Evolutionary conservation across 768 basidiomycete genomes (phyloP), one percentile per base, ranked within the genome.

Genomic region (Coprinopsis marcescibilis): DNA sequence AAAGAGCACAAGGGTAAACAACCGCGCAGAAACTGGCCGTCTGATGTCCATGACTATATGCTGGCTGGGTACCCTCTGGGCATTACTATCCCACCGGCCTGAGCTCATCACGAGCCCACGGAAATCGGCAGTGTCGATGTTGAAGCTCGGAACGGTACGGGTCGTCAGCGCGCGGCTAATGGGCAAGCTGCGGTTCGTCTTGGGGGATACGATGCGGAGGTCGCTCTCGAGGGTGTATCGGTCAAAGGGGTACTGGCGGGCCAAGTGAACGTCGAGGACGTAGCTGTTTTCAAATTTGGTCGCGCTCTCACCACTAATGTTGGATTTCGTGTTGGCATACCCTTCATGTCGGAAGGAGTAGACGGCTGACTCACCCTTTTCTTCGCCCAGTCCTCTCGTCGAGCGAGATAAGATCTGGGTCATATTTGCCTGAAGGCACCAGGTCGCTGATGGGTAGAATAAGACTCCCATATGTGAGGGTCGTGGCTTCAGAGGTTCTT

Each of bases 211-310:
- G 3, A 68, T 72, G 1, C 72, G 68, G n/a, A 80, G 46, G 25
- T 73, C 76, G 57, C 65, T 76, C 10, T 73, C 64, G 17, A 80
- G 65, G 24, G 63, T 48, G 55, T 81, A 81, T 0, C 66, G 71
- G 56, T 81, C 79, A 57, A 80, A 81, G 1, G 79, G 79, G 53
- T 80, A 81, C 8, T 77, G 55, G 8, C 66, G 71, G 11, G 74
- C 73, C 57, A 73, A 60, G 48, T 77, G 75, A 10, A 77, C 76
- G 49, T 81, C 76, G 20, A 80, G 67, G 27, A 72, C 70, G 55
- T 80, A 73, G 51, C 76, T 73, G 44, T 72, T 77, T 53, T 78
- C 74, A 52, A 81, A 81, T 53, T 76, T 77, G 25, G 73, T 71
- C 11, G 78, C 64, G 49, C 71, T 76, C 54, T 78, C 75, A 20